A percentile compares a stretch with the other conserved stretches of the same genome.
Conservation (phyloP, 371 early-diverging fungal genomes). For the Rhizomucor pusillus region DNA sequence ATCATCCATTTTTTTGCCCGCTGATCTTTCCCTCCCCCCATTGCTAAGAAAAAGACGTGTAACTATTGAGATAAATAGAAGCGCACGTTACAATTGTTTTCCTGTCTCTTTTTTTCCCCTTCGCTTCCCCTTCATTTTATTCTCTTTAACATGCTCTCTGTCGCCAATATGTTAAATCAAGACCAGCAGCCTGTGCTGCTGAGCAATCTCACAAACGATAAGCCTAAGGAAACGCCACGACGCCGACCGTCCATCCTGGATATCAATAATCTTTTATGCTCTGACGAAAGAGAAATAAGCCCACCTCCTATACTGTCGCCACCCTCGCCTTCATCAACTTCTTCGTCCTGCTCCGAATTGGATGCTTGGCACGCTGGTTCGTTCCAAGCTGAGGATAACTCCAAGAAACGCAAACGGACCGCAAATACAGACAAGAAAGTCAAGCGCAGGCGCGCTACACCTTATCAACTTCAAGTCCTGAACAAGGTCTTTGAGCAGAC, state of each 20-base stretch:
- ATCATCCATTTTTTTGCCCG: no score
- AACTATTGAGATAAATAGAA: no score
- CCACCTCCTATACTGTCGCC: slow-evolving; percentile 1
- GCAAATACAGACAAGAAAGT: background rate
- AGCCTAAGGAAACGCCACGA: background rate
- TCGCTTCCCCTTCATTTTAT: background rate
- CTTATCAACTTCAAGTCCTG: slow-evolving; percentile 47
- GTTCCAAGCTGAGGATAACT: no score
- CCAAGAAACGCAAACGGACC: no score
- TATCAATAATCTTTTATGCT: slow-evolving; percentile 25
- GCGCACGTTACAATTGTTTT: background rate
- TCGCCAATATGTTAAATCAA: slow-evolving; percentile 2
- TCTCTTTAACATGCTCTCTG: slow-evolving; percentile 1
- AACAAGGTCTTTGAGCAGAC: slow-evolving; percentile 55
- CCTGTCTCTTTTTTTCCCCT: slow-evolving; percentile 5
- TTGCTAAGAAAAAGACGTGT: no score
- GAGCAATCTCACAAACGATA: background rate
- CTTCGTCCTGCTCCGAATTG: slow-evolving; percentile 2
- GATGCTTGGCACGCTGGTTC: no score
- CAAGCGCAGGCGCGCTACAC: slow-evolving; percentile 44
- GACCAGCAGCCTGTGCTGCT: background rate
- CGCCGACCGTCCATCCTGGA: slow-evolving; percentile 33
- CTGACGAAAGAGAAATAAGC: no score
- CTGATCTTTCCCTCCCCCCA: no score
- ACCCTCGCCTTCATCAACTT: background rate